A percentile compares a stretch with the other conserved stretches of the same genome.
Evolutionary conservation across 2,329 filamentous ascomycete species (phyloP).

Genomic region (Fusarium nelsonii): DNA sequence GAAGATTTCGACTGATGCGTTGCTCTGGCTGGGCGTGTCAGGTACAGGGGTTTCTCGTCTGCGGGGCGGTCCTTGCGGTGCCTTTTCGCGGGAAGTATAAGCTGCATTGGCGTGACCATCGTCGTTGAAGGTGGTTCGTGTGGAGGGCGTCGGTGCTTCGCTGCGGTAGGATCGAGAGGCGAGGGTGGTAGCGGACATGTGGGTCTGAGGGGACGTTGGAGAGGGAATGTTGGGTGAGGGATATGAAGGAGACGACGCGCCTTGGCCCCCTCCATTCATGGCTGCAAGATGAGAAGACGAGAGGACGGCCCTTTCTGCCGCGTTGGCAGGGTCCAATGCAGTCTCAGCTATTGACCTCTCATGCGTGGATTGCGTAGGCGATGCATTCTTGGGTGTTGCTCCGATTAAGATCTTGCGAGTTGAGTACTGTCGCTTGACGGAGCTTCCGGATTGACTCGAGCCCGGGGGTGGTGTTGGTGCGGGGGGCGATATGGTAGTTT

Average conservation of each 20-base stretch:
- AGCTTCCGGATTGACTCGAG: slow-evolving; percentile 61
- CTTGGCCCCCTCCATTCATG: slow-evolving; percentile 73
- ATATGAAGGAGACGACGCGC: slow-evolving; percentile 66
- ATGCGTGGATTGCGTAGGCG: slow-evolving; percentile 78
- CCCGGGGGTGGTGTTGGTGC: slow-evolving; percentile 67
- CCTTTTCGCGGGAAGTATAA: slow-evolving; percentile 52
- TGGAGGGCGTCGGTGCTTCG: slow-evolving; percentile 66
- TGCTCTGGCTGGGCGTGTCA: slow-evolving; percentile 68
- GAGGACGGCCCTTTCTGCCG: slow-evolving; percentile 74
- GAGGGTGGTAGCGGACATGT: slow-evolving; percentile 68
- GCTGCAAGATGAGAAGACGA: slow-evolving; percentile 78
- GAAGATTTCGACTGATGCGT: slow-evolving; percentile 89
- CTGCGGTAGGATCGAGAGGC: slow-evolving; percentile 71
- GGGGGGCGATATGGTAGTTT: slow-evolving; percentile 64
- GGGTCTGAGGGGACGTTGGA: slow-evolving; percentile 74
- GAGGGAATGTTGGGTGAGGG: slow-evolving; percentile 76
- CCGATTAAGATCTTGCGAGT: slow-evolving; percentile 81
- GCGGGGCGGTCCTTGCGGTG: slow-evolving; percentile 59
- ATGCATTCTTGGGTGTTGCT: slow-evolving; percentile 78
- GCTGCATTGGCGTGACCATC: slow-evolving; percentile 55
- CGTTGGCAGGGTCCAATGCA: slow-evolving; percentile 75
- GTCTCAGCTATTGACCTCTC: slow-evolving; percentile 74
- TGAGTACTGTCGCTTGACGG: slow-evolving; percentile 77
- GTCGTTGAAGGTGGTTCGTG: slow-evolving; percentile 67
- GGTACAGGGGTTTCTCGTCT: slow-evolving; percentile 72